These are phyloP conservation scores for Teunomyces lycoperdinae DNA, from an alignment of 805 yeast genomes.

Conservation along the genomic window DNA sequence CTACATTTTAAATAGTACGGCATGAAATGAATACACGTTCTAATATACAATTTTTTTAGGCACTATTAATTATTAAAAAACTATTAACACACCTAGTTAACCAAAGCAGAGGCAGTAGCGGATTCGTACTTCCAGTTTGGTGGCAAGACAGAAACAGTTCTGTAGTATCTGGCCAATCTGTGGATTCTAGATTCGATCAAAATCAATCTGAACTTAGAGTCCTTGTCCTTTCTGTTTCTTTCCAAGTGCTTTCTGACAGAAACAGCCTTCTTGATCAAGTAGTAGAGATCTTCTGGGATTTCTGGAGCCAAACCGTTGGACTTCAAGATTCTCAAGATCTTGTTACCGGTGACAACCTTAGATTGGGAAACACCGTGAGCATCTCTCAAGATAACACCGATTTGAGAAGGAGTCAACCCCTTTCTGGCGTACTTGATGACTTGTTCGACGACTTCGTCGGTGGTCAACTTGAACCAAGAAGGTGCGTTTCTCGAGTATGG, in stretches of 20 bases:
- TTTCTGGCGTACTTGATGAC: slow-evolving; percentile 99
- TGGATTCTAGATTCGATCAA: slow-evolving; percentile 99
- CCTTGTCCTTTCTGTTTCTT: slow-evolving; percentile 99
- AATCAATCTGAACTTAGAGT: slow-evolving; percentile 99
- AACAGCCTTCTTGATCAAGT: slow-evolving; percentile 98
- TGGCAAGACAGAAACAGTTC: slow-evolving; percentile 98
- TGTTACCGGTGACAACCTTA: slow-evolving; percentile 97
- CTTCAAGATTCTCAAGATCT: slow-evolving; percentile 98
- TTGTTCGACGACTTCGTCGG: slow-evolving; percentile 96
- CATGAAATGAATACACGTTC: neutral
- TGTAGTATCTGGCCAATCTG: slow-evolving; percentile 99
- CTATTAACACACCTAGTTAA: slow-evolving; percentile 63
- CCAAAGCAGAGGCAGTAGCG: slow-evolving; percentile 99
- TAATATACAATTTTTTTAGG: slow-evolving; percentile 4
- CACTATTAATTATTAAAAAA: slow-evolving; percentile 5
- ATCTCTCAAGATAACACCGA: slow-evolving; percentile 99
- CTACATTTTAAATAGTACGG: neutral
- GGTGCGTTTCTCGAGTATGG: slow-evolving; percentile 99
- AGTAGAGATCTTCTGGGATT: slow-evolving; percentile 99
- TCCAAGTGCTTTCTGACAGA: slow-evolving; percentile 99
- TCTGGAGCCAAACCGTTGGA: slow-evolving; percentile 99
- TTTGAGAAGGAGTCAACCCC: slow-evolving; percentile 99
- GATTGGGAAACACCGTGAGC: slow-evolving; percentile 99
- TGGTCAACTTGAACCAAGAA: slow-evolving; percentile 97
- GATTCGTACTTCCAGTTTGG: slow-evolving; percentile 99